Base-by-base conservation (phyloP, 139 green algal species). In the Bryopsis sp. region DNA sequence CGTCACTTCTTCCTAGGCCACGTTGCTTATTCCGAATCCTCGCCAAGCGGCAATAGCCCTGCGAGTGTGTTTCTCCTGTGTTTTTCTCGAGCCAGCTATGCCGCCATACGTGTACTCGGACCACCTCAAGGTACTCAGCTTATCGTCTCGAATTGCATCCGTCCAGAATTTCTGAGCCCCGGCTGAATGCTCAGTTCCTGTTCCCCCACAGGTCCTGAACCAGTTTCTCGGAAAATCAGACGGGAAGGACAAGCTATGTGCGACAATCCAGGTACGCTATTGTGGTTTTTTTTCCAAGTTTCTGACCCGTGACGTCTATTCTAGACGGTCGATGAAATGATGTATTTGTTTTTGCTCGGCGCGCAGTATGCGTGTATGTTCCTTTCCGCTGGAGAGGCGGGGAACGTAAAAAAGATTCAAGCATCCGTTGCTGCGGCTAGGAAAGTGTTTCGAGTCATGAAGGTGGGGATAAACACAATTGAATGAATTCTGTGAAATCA, bases 221-320 rank as follows among this genome's bases (percentile, higher is more conserved):
- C 76, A 77, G 38, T 94, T 97, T 64, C 81, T 92, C 19, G 83
- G 81, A 34, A 96, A 95, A 70, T 84, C 84, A 2, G 92, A 96
- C 81, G 91, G 89, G 32, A 87, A 89, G 35, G 92, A 97, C 82
- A 97, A 97, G 82, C 82, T 96, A 2, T 87, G 88, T 22, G 89
- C 91, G 4, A 79, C 90, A 0, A 76, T 97, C 19, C 90, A 97
- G 86, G 83, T 91, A 50, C 24, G 39, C 8, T 63, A 19, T 63
- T 24, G 59, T 62, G 58, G 19, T 37, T 1, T 39, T 64, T 46
- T 57, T 35, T 71, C 36, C 34, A 50, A 62, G 24, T 32, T 28
- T 46, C 26, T 22, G 66, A 15, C n/a, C 11, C 6, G 15, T 28
- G 38, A 22, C 0, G 8, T 33, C 58, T 31, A 38, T 39, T 38